phyloP scores from a whole-genome alignment of 495 filamentous ascomycete genomes.

The Daldinia childiae region DNA sequence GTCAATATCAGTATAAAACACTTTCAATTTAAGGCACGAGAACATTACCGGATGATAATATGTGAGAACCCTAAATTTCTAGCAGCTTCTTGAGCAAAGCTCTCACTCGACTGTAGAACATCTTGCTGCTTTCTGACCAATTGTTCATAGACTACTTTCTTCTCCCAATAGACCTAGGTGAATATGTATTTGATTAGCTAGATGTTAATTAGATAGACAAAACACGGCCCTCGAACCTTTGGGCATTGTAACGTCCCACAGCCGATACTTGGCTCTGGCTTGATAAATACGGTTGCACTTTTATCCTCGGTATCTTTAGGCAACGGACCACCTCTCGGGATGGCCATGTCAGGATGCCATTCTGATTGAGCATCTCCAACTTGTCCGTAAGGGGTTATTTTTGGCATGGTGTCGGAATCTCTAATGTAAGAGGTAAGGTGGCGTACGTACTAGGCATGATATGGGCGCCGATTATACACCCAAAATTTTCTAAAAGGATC shows the following conservation, averaged over 20 bases:
- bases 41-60: not conserved
- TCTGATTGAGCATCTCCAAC: not conserved
- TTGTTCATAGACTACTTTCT: not conserved
- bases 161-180: not conserved
- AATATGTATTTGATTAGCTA: not conserved
- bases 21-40: not conserved
- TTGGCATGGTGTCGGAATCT: not conserved
- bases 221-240: not conserved
- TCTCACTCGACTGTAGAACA: not conserved
- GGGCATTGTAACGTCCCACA: not conserved
- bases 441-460: not conserved
- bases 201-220: not conserved
- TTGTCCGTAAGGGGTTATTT: not conserved
- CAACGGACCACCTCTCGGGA: not conserved
- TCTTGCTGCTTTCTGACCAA: not conserved
- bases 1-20: not conserved
- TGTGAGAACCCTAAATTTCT: not conserved
- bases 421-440: not conserved
- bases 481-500: not conserved
- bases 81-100: not conserved
- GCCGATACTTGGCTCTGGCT: not conserved
- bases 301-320: slow-evolving; percentile 1
- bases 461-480: not conserved
- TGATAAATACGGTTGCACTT: not conserved
- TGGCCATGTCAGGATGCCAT: not conserved